Evolutionary conservation across 805 yeast genomes (phyloP).

Genomic region (Starmerella apicola): DNA sequence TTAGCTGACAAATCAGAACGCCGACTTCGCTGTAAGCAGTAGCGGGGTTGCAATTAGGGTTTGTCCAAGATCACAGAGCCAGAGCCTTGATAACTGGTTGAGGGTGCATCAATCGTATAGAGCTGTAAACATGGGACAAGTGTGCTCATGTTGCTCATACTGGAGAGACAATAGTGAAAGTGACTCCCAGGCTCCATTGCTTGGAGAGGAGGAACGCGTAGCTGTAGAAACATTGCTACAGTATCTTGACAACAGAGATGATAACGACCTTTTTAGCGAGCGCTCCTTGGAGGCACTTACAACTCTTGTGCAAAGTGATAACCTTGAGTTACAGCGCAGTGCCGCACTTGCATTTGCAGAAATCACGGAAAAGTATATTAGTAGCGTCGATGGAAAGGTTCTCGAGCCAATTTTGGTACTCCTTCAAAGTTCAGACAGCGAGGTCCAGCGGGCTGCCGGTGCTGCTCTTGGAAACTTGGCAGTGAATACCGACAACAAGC

Average conservation of each 20-base stretch:
- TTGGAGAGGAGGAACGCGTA: conserved; percentile 93
- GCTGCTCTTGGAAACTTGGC: conserved; percentile 98
- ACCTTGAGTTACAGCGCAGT: conserved; percentile 85
- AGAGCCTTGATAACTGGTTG: too few species aligned
- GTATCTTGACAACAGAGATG: conserved; percentile 76
- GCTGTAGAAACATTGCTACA: conserved; percentile 85
- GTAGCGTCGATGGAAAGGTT: conserved; percentile 81
- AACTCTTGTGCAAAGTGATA: conserved; percentile 88
- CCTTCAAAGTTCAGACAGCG: conserved; percentile 77
- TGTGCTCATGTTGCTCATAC: conserved; percentile 17
- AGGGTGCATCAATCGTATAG: not conserved
- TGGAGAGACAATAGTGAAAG: conserved; percentile 46
- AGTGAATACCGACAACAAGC: conserved; percentile 87
- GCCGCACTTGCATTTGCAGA: conserved; percentile 98
- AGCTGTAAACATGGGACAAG: conserved; percentile 12
- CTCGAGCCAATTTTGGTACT: conserved; percentile 85
- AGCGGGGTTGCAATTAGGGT: too few species aligned
- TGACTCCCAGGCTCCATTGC: conserved; percentile 59
- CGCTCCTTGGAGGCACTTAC: conserved; percentile 77
- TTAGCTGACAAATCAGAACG: too few species aligned
- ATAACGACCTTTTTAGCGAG: conserved; percentile 77
- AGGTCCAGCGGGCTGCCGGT: conserved; percentile 96
- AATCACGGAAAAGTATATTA: conserved; percentile 81
- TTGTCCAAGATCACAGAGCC: too few species aligned
- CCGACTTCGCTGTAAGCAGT: too few species aligned